phyloP scores from a whole-genome alignment of 805 yeast species.

The Clavispora vitiphila region DNA sequence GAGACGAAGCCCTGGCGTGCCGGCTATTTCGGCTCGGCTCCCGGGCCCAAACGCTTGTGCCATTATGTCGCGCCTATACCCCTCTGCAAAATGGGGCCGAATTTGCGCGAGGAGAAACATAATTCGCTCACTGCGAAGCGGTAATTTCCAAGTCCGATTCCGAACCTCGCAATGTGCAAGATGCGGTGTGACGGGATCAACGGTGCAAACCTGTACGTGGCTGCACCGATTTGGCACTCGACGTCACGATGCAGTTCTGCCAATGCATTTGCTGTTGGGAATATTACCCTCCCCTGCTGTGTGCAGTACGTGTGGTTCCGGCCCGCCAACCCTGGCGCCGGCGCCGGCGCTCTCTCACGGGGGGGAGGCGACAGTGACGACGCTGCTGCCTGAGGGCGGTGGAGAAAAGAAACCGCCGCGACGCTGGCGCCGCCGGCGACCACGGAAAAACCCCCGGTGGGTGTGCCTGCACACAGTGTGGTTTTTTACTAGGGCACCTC shows the following conservation, averaged over 20 bases:
- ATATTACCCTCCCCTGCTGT: background rate
- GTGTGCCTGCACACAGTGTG: background rate
- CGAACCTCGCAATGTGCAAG: background rate
- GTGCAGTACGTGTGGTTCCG: background rate
- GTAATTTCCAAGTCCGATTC: background rate
- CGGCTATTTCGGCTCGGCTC: too few species aligned
- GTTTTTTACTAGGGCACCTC: background rate
- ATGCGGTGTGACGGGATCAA: background rate
- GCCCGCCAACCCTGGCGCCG: too few species aligned
- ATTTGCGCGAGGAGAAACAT: too few species aligned
- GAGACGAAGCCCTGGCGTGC: too few species aligned
- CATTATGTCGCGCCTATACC: background rate
- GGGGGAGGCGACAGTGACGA: too few species aligned
- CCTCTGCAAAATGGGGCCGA: too few species aligned
- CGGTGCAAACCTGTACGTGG: background rate
- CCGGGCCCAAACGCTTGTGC: background rate
- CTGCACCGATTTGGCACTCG: background rate
- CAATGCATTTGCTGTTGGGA: background rate
- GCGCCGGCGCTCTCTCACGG: too few species aligned
- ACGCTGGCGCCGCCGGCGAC: too few species aligned
- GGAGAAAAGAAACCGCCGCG: too few species aligned
- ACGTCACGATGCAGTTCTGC: background rate
- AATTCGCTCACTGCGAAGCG: constrained; percentile 1
- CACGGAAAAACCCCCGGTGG: background rate
- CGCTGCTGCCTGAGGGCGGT: too few species aligned